Evolutionary conservation across 768 basidiomycete genomes (phyloP).

Genomic region (Macrolepiota dolichaula): DNA sequence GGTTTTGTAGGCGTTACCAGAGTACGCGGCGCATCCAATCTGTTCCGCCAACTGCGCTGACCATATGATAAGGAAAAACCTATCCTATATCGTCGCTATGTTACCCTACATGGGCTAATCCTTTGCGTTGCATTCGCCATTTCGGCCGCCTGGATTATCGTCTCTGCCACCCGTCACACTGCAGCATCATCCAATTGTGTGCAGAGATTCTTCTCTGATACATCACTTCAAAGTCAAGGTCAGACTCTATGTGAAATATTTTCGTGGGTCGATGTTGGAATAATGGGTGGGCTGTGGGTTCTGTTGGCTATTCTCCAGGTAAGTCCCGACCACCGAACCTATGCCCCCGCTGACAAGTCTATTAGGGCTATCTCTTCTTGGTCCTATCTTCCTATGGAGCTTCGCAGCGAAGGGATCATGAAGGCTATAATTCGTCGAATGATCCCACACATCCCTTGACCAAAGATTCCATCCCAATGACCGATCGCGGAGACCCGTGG

Average conservation of each 20-base stretch:
- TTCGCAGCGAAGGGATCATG: conserved; percentile 77
- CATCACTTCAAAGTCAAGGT: conserved; percentile 45
- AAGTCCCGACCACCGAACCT: conserved; percentile 21
- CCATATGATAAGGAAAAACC: conserved; percentile 55
- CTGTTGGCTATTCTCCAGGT: conserved; percentile 78
- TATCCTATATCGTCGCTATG: conserved; percentile 63
- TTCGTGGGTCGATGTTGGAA: conserved; percentile 86
- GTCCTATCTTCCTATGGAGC: conserved; percentile 58
- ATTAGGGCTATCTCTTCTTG: conserved; percentile 46
- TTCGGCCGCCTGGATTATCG: conserved; percentile 75
- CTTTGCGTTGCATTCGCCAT: conserved; percentile 66
- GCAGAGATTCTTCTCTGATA: conserved; percentile 48
- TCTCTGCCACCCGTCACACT: conserved; percentile 76
- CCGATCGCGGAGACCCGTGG: conserved; percentile 67
- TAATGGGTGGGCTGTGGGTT: conserved; percentile 89
- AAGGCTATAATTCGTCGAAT: conserved; percentile 72
- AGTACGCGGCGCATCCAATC: conserved; percentile 37
- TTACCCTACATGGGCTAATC: conserved; percentile 57
- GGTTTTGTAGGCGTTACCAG: conserved; percentile 84
- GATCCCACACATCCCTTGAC: conserved; percentile 52
- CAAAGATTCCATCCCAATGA: conserved; percentile 59
- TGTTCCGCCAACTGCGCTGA: not conserved
- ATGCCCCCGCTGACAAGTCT: not conserved
- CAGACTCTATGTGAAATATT: conserved; percentile 84
- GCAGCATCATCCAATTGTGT: conserved; percentile 69